Percentiles rank a stretch among this genome's conserved stretches.
Conservation (phyloP, 768 basidiomycete species). For the Imleria badia region DNA sequence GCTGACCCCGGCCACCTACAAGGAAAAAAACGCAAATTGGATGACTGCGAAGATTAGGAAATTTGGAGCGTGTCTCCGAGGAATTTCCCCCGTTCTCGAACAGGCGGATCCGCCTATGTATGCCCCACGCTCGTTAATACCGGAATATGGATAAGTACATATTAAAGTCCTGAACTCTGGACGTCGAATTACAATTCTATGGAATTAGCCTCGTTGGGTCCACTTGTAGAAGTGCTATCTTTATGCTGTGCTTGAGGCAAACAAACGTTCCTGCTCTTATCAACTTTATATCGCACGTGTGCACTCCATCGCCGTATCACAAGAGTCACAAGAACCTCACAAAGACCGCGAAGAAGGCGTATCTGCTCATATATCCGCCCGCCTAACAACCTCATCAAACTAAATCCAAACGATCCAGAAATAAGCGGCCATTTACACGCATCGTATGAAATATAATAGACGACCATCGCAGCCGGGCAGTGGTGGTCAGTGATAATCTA, state of each 20-base stretch:
- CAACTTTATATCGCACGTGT: not conserved
- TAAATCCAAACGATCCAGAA: not conserved
- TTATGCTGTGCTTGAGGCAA: not conserved
- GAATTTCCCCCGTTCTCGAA: not conserved
- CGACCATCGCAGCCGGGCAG: not conserved
- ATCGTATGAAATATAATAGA: not conserved
- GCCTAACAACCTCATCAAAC: not conserved
- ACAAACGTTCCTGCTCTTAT: not conserved
- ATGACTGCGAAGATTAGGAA: conserved; percentile 7
- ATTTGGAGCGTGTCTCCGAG: no score
- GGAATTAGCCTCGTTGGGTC: conserved; percentile 5
- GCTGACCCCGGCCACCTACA: conserved; percentile 2
- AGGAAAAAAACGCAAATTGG: conserved; percentile 27
- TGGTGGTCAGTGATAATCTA: not conserved
- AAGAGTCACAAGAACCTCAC: not conserved
- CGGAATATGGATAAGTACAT: not conserved
- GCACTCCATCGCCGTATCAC: not conserved
- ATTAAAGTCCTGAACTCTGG: not conserved
- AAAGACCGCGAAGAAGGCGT: not conserved
- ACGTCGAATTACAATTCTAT: not conserved
- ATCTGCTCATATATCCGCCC: not conserved
- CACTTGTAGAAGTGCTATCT: not conserved
- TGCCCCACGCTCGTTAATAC: not conserved
- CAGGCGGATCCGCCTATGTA: not conserved
- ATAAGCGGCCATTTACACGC: not conserved